Evolutionary conservation across 768 basidiomycete species (phyloP), one percentile per base, ranked within the genome.

Genomic region (Serendipita sp.): DNA sequence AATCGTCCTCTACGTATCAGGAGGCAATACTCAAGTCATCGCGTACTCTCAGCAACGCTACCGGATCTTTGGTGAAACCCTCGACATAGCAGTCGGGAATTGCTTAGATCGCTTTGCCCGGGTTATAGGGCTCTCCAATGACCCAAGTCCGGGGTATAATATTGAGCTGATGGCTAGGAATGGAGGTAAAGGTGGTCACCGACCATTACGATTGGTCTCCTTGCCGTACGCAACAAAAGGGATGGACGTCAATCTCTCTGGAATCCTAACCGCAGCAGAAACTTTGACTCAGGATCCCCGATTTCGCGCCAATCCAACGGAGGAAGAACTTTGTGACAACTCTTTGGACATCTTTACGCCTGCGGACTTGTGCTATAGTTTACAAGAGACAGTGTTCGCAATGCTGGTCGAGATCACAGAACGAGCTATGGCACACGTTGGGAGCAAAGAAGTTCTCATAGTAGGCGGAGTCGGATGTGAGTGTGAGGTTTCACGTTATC

Each of bases 341-440:
- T 70, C 75, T 1, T 75, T 41, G 24, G 86, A 93, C 70, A 79
- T 86, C 65, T 90, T 97, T 70, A 97, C 91, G 4, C 85, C 94
- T 11, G 88, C 91, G n/a, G 96, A 99, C 73, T 76, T 99, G 32
- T 99, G 96, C 75, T 97, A 92, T 74, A 93, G 92, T 3, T 77
- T 99, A 2, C 96, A 99, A 75, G 96, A 99, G 75, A 96, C 90
- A 0, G 85, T 97, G 0, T 99, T 89, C 73, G 88, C 94, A 0
- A 99, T 99, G 96, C 79, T 99, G 2, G 96, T 99, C 15, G 96
- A 99, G 75, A 99, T 97, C 66, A 98, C 96, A 0, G 96, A 99
- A 74, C 80, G 96, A 45, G 96, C 96, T 8, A 97, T 99, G 96
- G 96, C 96, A 34, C 96, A 98, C 74, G 94, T 97, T 24, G 89